phyloP scores from a whole-genome alignment of 1,139 yeast genomes.

The Dujonia santamariae region DNA sequence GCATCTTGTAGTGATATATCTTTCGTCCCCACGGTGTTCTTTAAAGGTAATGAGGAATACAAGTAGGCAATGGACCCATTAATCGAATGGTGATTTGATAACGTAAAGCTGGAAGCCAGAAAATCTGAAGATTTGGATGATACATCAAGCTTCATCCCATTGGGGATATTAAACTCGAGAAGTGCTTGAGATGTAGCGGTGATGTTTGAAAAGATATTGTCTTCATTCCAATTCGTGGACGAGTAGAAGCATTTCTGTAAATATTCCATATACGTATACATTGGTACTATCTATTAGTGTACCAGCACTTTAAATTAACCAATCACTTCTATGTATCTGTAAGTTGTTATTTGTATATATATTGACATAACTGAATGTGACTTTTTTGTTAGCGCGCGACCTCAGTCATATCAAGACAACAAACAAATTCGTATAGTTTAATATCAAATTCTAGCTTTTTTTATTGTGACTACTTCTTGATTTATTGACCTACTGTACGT shows the following conservation, averaged over 20 bases:
- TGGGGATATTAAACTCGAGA: slow-evolving; percentile 73
- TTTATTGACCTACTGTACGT: no score
- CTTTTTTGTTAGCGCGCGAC: no score
- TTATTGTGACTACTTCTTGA: no score
- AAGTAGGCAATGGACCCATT: slow-evolving; percentile 85
- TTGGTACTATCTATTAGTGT: no score
- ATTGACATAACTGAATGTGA: no score
- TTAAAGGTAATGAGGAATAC: slow-evolving; percentile 62
- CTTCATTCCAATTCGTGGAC: slow-evolving; percentile 73
- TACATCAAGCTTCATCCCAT: slow-evolving; percentile 62
- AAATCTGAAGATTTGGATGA: slow-evolving; percentile 70
- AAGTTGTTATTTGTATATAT: no score
- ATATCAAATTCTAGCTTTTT: no score
- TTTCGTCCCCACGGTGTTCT: slow-evolving; percentile 49
- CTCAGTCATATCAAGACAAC: no score
- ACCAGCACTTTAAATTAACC: no score
- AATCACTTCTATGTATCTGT: no score
- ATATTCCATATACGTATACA: slow-evolving; percentile 86
- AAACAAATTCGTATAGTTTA: no score
- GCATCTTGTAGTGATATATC: slow-evolving; percentile 65
- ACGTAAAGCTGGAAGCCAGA: slow-evolving; percentile 73
- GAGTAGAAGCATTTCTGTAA: slow-evolving; percentile 67
- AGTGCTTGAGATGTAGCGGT: slow-evolving; percentile 68
- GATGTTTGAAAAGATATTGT: slow-evolving; percentile 70
- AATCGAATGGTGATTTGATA: slow-evolving; percentile 65